Conservation (phyloP, 805 yeast species). For the Candida schatavii region DNA sequence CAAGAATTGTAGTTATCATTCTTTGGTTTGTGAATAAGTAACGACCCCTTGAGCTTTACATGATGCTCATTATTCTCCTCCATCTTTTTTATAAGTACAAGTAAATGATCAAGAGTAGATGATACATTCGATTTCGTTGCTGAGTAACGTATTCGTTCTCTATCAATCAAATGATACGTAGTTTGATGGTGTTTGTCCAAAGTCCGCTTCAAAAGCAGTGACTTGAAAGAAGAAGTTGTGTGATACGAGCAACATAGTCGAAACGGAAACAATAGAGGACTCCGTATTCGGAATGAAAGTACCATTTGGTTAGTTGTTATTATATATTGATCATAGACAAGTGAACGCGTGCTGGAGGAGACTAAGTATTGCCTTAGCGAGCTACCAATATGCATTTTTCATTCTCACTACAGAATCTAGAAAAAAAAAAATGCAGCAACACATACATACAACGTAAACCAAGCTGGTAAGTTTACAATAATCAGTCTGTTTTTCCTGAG, state of each 20-base stretch:
- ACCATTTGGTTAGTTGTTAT: too few relatives aligned
- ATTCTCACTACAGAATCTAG: too few relatives aligned
- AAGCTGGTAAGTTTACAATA: too few relatives aligned
- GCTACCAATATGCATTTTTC: too few relatives aligned
- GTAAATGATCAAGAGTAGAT: slow-evolving; percentile 1
- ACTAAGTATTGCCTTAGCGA: too few relatives aligned
- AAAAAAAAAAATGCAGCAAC: too few relatives aligned
- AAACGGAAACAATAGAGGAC: neutral
- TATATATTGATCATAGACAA: too few relatives aligned
- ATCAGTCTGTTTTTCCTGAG: too few relatives aligned
- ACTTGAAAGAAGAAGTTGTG: too few relatives aligned
- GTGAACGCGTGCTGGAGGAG: too few relatives aligned
- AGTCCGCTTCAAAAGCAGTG: slow-evolving; percentile 7
- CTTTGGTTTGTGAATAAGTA: neutral
- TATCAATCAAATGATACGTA: slow-evolving; percentile 11
- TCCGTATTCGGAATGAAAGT: neutral
- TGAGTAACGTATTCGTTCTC: slow-evolving; percentile 5
- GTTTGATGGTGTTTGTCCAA: slow-evolving; percentile 18
- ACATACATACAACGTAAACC: too few relatives aligned
- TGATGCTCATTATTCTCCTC: neutral
- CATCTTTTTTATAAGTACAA: neutral
- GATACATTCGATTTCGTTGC: neutral
- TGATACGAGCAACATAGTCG: too few relatives aligned
- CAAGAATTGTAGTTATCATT: neutral
- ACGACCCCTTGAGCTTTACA: neutral